These are phyloP conservation scores for Canariomyces notabilis DNA, from an alignment of 2,329 filamentous ascomycete species.

Conservation along the genomic window DNA sequence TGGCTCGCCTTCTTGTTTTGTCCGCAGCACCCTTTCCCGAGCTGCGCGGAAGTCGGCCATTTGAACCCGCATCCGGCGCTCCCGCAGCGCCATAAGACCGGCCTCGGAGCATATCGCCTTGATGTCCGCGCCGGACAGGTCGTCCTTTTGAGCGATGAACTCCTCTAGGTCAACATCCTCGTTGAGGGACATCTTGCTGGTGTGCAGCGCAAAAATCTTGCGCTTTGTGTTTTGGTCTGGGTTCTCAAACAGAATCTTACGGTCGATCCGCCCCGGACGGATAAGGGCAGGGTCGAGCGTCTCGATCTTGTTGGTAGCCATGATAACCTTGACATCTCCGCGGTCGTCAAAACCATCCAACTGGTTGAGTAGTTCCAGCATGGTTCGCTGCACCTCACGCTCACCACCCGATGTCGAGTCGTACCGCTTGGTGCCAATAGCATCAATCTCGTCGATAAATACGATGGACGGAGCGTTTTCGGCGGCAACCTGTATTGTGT, in stretches of 20 bases:
- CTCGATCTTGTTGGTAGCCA: constrained; percentile 99
- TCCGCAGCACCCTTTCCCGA: constrained; percentile 90
- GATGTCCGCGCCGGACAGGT: constrained; percentile 94
- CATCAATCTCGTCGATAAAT: constrained; percentile 99
- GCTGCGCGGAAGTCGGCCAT: constrained; percentile 97
- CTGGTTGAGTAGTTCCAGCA: constrained; percentile 97
- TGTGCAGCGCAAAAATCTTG: constrained; percentile 98
- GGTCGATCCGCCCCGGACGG: constrained; percentile 93
- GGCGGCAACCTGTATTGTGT: constrained; percentile 65
- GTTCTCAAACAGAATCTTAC: constrained; percentile 80
- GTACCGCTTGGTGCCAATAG: constrained; percentile 97
- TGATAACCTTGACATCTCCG: constrained; percentile 98
- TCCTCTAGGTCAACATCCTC: constrained; percentile 98
- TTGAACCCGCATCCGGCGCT: constrained; percentile 95
- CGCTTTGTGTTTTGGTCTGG: constrained; percentile 79
- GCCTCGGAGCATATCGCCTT: constrained; percentile 98
- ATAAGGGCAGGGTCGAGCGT: constrained; percentile 94
- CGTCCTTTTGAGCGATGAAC: constrained; percentile 98
- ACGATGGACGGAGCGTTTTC: constrained; percentile 97
- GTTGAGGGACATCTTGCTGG: constrained; percentile 95
- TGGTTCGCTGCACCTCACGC: constrained; percentile 94
- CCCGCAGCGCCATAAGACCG: constrained; percentile 86
- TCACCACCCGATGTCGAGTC: constrained; percentile 96
- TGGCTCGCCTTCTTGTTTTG: constrained; percentile 96
- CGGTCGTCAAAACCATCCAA: constrained; percentile 98